Evolutionary conservation across 352 stramenopile genomes (phyloP).

Genomic region (Phytophthora pseudosyringae): DNA sequence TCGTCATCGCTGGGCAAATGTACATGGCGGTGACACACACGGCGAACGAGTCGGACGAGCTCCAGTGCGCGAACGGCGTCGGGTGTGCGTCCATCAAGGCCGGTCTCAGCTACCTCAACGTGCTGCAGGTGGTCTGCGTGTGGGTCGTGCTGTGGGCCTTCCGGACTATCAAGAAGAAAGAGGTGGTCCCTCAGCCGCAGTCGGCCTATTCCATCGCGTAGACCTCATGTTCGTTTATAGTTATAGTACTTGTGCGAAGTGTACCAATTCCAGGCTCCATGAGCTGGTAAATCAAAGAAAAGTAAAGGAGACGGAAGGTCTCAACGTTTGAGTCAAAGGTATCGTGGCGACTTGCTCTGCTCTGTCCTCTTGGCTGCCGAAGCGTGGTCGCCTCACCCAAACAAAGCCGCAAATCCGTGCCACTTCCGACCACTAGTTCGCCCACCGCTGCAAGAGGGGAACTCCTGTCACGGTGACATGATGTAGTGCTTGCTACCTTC

Average conservation of each 20-base stretch:
- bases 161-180: slow-evolving; percentile 51
- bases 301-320: slow-evolving; percentile 12
- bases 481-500: slow-evolving; percentile 14
- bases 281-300: slow-evolving; percentile 15
- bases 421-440: slow-evolving; percentile 9
- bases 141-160: slow-evolving; percentile 51
- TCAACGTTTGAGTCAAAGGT: not conserved
- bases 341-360: not conserved
- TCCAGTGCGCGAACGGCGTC: slow-evolving; percentile 67
- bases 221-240: slow-evolving; percentile 13
- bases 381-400: too few relatives aligned
- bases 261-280: slow-evolving; percentile 1
- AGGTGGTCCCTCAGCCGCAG: slow-evolving; percentile 37
- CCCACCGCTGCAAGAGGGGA: slow-evolving; percentile 6
- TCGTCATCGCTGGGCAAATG: slow-evolving; percentile 47
- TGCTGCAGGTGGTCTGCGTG: slow-evolving; percentile 44
- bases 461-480: slow-evolving; percentile 11
- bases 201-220: slow-evolving; percentile 19
- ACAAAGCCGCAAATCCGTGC: slow-evolving; percentile 10
- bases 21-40: slow-evolving; percentile 48
- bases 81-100: slow-evolving; percentile 50
- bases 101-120: slow-evolving; percentile 44
- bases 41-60: slow-evolving; percentile 39
- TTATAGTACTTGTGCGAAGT: slow-evolving; percentile 14
- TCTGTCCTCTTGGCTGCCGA: not conserved